Evolutionary conservation across 768 basidiomycete genomes (phyloP).

Genomic region (Porphyrellus cyaneotinctus): DNA sequence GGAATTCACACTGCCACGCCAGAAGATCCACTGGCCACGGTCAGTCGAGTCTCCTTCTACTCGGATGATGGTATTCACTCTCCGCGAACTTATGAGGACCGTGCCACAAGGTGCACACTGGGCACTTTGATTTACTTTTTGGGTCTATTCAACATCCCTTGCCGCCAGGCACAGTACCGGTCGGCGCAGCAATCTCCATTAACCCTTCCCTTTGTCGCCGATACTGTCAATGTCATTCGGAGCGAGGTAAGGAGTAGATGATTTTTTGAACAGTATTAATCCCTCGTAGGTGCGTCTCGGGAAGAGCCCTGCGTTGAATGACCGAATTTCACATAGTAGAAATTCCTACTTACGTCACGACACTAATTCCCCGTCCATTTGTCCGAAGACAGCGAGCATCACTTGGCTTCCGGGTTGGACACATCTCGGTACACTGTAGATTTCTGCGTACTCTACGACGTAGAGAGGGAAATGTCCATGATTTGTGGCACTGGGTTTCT

Average conservation of each 20-base stretch:
- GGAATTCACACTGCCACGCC: slow-evolving; percentile 8
- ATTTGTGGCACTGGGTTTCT: slow-evolving; percentile 60
- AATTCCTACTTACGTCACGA: slow-evolving; percentile 15
- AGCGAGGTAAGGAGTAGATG: too few species aligned
- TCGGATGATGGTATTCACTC: neutral
- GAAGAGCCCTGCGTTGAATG: too few species aligned
- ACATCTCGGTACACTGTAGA: neutral
- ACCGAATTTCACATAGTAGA: too few species aligned
- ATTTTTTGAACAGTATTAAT: too few species aligned
- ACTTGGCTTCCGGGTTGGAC: neutral
- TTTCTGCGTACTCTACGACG: neutral
- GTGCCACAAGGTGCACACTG: neutral
- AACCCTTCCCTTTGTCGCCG: too few species aligned
- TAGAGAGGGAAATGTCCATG: slow-evolving; percentile 27
- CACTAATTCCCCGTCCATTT: slow-evolving; percentile 1
- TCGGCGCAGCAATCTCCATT: too few species aligned
- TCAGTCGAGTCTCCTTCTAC: neutral
- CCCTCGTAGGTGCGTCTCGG: too few species aligned
- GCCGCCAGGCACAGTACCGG: neutral
- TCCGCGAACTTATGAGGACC: neutral
- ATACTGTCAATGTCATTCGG: too few species aligned
- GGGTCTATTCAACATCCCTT: too few species aligned
- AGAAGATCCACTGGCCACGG: neutral
- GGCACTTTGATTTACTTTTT: neutral
- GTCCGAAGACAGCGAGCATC: neutral